A percentile compares a stretch with the other conserved stretches of the same genome.
Conservation (phyloP, 169 alveolate genomes). For the Fabrea salina region DNA sequence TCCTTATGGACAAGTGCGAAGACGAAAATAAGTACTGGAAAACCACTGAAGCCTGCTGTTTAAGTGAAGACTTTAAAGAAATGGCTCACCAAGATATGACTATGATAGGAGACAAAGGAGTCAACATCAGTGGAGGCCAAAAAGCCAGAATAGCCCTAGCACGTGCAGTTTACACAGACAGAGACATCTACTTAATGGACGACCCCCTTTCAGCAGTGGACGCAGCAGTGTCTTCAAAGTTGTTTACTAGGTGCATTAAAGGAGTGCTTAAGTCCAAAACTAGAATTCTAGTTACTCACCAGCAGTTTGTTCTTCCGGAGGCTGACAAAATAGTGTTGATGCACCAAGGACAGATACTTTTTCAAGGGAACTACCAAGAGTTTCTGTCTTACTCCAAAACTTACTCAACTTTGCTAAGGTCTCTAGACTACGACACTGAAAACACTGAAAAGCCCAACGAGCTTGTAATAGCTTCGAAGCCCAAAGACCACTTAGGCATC, state of each 20-base stretch:
- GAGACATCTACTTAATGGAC: slow-evolving; percentile 82
- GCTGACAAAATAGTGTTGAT: slow-evolving; percentile 77
- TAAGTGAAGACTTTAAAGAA: slow-evolving; percentile 64
- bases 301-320: slow-evolving; percentile 52
- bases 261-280: slow-evolving; percentile 63
- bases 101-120: slow-evolving; percentile 89
- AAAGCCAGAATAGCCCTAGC: slow-evolving; percentile 90
- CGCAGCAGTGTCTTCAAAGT: slow-evolving; percentile 80
- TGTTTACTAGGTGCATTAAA: slow-evolving; percentile 69
- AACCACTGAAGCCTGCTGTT: slow-evolving; percentile 57
- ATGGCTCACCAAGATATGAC: slow-evolving; percentile 87
- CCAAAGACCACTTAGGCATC: background rate
- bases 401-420: background rate
- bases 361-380: slow-evolving; percentile 14
- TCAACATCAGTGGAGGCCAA: slow-evolving; percentile 90
- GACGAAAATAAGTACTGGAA: slow-evolving; percentile 62
- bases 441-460: background rate
- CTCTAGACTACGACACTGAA: background rate
- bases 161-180: slow-evolving; percentile 87
- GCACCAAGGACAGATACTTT: slow-evolving; percentile 48
- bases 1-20: background rate
- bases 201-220: slow-evolving; percentile 90
- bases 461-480: background rate
- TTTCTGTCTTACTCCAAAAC: background rate
- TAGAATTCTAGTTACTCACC: slow-evolving; percentile 81